Base-by-base conservation (phyloP, 2,329 filamentous ascomycete species). In the Colletotrichum brevisporum region DNA sequence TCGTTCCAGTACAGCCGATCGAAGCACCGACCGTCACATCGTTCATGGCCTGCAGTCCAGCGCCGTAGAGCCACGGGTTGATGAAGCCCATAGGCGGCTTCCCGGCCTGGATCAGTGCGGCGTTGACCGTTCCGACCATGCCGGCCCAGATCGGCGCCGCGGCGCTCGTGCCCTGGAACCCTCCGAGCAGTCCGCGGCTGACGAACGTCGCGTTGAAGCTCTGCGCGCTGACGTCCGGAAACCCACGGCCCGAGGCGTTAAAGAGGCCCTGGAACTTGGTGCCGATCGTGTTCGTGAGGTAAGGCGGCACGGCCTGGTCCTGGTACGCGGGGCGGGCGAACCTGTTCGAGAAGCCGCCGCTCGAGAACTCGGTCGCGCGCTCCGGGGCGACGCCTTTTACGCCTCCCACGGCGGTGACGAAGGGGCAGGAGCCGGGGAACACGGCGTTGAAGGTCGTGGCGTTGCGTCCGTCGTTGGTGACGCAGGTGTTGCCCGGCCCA, bases 41-140 rank as follows among this genome's bases (percentile, higher is more conserved):
- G 8, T 76, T 81, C 16, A 83, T 78, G 2, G 69, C 80, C 10
- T 63, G 41, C 0, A 69, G 39, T 1, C 76, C 78, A 26, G 73
- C 67, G 4, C 75, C 73, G 73, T 90, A 91, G 13, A 91, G 78
- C 85, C 86, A 89, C 2, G 89, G 88, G 75, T 91, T 91, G n/a
- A 91, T 76, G 73, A 90, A 91, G 0, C 89, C 89, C 73, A 91
- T 78, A 0, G 81, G 74, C 2, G 84, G 76, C 74, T 85, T 84
- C 1, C 87, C 87, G 16, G 82, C 80, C 15, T 84, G 80, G 53
- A 91, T 78, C 36, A 89, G 83, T 21, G 87, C 85, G 66, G 90
- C 88, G 75, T 93, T 93, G 55, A 93, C 77, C 47, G 91, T 83
- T 1, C 87, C 84, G 54, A 94, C 80, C 70, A 93, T 84, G 18